Base-by-base conservation (phyloP, 2,329 filamentous ascomycete genomes). In the Aspergillus sp. region DNA sequence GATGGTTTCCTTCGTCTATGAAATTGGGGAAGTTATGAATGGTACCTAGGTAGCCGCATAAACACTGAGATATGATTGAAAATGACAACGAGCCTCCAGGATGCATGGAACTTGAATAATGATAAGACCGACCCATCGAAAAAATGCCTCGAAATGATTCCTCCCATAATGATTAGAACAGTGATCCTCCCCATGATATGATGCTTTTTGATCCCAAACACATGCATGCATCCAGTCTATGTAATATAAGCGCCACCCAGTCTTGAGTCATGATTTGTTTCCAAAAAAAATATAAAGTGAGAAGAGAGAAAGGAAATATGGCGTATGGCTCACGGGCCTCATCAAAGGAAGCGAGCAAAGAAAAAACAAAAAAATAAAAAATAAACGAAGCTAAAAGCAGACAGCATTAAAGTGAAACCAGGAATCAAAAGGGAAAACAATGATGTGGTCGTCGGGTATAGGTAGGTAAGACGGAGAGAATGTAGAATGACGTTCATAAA, bases 181-280 rank as follows among this genome's bases (percentile, higher is more conserved):
- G 58, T 60, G 18, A 61, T 60, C 64, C 64, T 63, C 52, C 62
- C 60, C 60, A 69, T 30, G 26, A 30, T 30, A 30, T 11, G 26
- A 30, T 67, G 64, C 67, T 66, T 36, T 67, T 66, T 66, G 24
- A 26, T 44, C 60, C 65, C 63, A 45, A 43, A 65, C 64, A 70
- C 50, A 72, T 72, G 67, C 70, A 71, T 68, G 68, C 69, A 71
- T 68, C 67, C 67, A 67, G 56, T 73, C 70, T 73, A 72, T 72
- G 58, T 68, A 64, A 70, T 72, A 58, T 68, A 64, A 71, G 69
- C 71, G 70, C 71, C 71, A 58, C 52, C 62, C 68, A 50, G 57
- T 48, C 64, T 60, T 68, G 64, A 55, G 56, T 66, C 65, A 65
- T 66, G 60, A 59, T 64, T 58, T 66, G n/a, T n/a, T n/a, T n/a